Evolutionary conservation across 2,329 filamentous ascomycete species (phyloP), one percentile per base, ranked within the genome.

Genomic region (Apiospora arundinis): DNA sequence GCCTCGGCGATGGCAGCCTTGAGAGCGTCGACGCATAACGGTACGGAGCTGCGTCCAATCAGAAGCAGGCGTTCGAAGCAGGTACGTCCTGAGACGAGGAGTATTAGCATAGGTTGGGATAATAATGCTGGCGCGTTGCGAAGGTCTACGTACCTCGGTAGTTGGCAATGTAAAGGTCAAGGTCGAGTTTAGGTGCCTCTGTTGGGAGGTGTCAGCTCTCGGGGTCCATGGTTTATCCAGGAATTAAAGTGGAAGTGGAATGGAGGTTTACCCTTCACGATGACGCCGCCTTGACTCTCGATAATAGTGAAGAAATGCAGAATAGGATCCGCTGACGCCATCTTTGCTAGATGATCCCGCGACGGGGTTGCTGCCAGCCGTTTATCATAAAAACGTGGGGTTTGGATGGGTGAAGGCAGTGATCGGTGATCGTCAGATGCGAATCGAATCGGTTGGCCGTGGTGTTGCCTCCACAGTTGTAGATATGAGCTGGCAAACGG

Each of bases 141-240:
- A 63, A n/a, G 16, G 1, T 40, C 18, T 37, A 75, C 84, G 65
- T 83, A 95, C 95, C 94, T 80, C 86, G 88, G 82, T 98, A 99
- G 79, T 98, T 97, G 75, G 92, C 88, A 68, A 97, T 92, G 82
- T 98, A 98, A 48, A 92, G 90, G 73, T 98, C 94, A 56, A 99
- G 88, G 77, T 98, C 96, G 76, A 98, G 92, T 79, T 95, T 97
- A 12, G 95, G 95, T 8, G 89, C 83, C 67, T 94, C 93, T 95
- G 32, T 68, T 14, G 37, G 32, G 56, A 1, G 32, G 56, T 63
- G 56, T 63, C 56, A 63, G 56, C 32, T 63, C 21, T 9, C 8
- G 28, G 9, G 18, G 56, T 40, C 9, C 32, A 40, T 0, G 5
- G 2, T 9, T 63, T 63, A 28, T 28, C 32, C 4, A 8, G 23